Base-by-base conservation (phyloP, 2,329 filamentous ascomycete genomes). In the Ciborinia camelliae region DNA sequence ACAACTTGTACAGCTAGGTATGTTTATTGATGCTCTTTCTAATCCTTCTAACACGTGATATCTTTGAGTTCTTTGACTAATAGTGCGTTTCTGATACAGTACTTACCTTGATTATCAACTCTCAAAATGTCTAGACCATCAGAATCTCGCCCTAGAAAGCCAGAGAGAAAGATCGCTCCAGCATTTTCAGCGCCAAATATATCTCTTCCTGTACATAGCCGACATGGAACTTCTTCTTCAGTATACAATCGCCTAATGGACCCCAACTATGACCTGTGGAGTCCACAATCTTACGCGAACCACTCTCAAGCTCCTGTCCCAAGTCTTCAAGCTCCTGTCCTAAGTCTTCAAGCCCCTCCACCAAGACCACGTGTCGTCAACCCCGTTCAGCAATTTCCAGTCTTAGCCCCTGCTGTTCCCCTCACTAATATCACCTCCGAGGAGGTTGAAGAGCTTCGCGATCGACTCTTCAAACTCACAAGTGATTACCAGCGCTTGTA, bases 41-140 rank as follows among this genome's bases (percentile, higher is more conserved):
- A 0, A 18, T 7, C 9, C 9, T 1, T 3, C 2, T n/a, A 26
- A 10, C 4, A 4, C 1, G 6, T n/a, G 8, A 15, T 9, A 0
- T 18, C 12, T 35, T 45, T n/a, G 1, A 2, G 8, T 58, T 20
- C 15, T 20, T 20, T 12, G 14, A 35, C 28, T 37, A 26, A 37
- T 18, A 14, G 9, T 26, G 3, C 4, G 14, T 10, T 47, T 26
- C 10, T 47, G 4, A 4, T 7, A 18, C 20, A 58, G n/a, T 12
- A 7, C 8, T 10, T 4, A 10, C 15, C 12, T 18, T 10, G 1
- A 9, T 26, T 2, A 26, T 9, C 0, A 15, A 20, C 28, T 9
- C 1, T 20, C 18, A 14, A 26, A 35, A 47, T 58, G 28, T 26
- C 28, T 23, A 7, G 12, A 58, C 41, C 30, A 26, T 8, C 20